Evolutionary conservation across 2,329 filamentous ascomycete species (phyloP).

Genomic region (Cladophialophora exuberans): DNA sequence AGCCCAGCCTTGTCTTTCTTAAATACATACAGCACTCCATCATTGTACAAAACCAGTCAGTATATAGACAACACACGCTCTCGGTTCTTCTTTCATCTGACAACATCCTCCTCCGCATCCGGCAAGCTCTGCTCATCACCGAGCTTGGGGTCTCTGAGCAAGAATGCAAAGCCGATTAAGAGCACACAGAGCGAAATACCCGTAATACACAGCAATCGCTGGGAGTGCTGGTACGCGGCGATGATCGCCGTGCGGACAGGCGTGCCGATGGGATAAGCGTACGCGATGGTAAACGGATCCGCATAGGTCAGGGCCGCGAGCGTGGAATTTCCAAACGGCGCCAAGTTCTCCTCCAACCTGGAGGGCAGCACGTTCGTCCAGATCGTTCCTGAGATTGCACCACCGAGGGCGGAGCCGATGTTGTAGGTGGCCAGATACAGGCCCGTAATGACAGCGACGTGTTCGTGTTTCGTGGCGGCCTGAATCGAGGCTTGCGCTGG

Average conservation of each 20-base stretch:
- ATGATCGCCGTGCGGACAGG: slow-evolving; percentile 48
- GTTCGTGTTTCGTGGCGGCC: slow-evolving; percentile 53
- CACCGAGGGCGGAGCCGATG: slow-evolving; percentile 64
- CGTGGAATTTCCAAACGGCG: slow-evolving; percentile 42
- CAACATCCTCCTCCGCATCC: slow-evolving; percentile 41
- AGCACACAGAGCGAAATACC: slow-evolving; percentile 54
- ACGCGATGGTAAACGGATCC: slow-evolving; percentile 45
- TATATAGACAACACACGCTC: too few relatives aligned
- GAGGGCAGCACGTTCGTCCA: slow-evolving; percentile 63
- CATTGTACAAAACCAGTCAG: too few relatives aligned
- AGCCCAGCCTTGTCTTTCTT: too few relatives aligned
- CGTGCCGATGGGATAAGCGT: slow-evolving; percentile 49
- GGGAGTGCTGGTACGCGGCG: slow-evolving; percentile 49
- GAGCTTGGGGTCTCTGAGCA: slow-evolving; percentile 51
- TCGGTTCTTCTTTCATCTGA: too few relatives aligned
- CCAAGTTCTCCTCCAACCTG: slow-evolving; percentile 45
- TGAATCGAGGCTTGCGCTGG: slow-evolving; percentile 56
- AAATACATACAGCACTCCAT: too few relatives aligned
- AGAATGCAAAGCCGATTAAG: slow-evolving; percentile 50
- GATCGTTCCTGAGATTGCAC: slow-evolving; percentile 63
- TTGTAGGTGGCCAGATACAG: slow-evolving; percentile 67
- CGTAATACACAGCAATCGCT: slow-evolving; percentile 54
- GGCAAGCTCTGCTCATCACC: slow-evolving; percentile 51
- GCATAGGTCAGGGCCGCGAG: slow-evolving; percentile 47
- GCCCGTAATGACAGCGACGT: slow-evolving; percentile 67